Evolutionary conservation across 2,329 filamentous ascomycete genomes (phyloP).

Genomic region (Juglanconis juglandina): DNA sequence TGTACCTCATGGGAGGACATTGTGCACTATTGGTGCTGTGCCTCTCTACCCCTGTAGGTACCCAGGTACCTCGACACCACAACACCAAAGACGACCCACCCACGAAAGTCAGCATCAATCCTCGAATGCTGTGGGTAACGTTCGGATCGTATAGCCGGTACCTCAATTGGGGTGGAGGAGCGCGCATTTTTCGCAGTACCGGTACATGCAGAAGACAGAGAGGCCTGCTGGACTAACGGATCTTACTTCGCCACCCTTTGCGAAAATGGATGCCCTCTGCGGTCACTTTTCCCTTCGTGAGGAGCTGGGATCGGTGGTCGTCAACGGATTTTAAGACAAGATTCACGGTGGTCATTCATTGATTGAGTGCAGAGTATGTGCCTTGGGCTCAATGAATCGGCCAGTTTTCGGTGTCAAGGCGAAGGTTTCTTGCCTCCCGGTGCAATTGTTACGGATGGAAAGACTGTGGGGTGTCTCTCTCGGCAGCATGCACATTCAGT

Average conservation of each 20-base stretch:
- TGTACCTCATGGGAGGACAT: background rate
- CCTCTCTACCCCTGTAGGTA: background rate
- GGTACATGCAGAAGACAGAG: constrained; percentile 7
- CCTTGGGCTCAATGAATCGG: no score
- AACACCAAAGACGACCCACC: background rate
- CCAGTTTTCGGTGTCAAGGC: no score
- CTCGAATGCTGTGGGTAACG: background rate
- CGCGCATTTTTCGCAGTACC: background rate
- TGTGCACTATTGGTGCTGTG: background rate
- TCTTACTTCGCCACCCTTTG: constrained; percentile 11
- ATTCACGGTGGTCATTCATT: no score
- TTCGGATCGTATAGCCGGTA: background rate
- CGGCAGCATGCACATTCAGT: background rate
- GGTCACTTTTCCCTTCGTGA: background rate
- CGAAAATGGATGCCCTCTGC: background rate
- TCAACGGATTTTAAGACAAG: no score
- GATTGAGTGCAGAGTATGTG: no score
- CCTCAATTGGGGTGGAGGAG: background rate
- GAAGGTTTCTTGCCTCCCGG: no score
- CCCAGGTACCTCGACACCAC: background rate
- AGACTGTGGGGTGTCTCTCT: background rate
- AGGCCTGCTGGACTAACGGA: background rate
- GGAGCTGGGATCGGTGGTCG: no score
- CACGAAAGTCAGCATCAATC: background rate
- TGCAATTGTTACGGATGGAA: background rate